Evolutionary conservation across 305 asterid genomes (phyloP), one percentile per base, ranked within the genome.

Genomic region (Fraxinus baroniana): DNA sequence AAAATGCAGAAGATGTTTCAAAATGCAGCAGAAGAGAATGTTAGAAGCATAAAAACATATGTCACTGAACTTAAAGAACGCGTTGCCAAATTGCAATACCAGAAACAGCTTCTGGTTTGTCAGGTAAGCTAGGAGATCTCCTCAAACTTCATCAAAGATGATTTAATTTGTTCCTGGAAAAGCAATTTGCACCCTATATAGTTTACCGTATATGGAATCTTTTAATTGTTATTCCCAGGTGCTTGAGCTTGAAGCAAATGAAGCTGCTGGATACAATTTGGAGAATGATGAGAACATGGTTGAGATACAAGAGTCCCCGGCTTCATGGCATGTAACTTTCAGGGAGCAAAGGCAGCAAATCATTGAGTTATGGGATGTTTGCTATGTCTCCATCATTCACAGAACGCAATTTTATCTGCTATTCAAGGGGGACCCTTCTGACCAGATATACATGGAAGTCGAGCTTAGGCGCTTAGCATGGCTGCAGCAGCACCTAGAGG

Each of bases 1-100:
- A 95, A 94, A 85, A 95, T 95, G 99, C 97, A 95, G 87, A 93
- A 91, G 85, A 95, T 95, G 99, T 95, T 95, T 78, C 99, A 95
- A 85, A 92, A 92, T 85, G 99, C 99, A 79, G 99, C 98, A 76
- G 99, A 95, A 89, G 99, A 95, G 90, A 95, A 95, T 81, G 98
- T 95, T 37, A 93, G 99, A 89, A 95, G 97, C 90, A 95, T 95
- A 85, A 94, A 91, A 87, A 83, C 99, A n/a, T 95, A 95, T 62
- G 99, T 95, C 1, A 95, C 97, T 6, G 99, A 95, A 83, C 98
- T 95, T 75, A 95, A 95, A 86, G 99, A 94, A 89, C 98, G 99
- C 1, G 99, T 95, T 62, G 99, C 99, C 86, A 95, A 95, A 90
- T 94, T 95, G 80, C 99, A 95, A 76, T 95, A 95, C 90, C 99